Evolutionary conservation across 2,329 filamentous ascomycete genomes (phyloP).

Genomic region (Neonectria punicea): DNA sequence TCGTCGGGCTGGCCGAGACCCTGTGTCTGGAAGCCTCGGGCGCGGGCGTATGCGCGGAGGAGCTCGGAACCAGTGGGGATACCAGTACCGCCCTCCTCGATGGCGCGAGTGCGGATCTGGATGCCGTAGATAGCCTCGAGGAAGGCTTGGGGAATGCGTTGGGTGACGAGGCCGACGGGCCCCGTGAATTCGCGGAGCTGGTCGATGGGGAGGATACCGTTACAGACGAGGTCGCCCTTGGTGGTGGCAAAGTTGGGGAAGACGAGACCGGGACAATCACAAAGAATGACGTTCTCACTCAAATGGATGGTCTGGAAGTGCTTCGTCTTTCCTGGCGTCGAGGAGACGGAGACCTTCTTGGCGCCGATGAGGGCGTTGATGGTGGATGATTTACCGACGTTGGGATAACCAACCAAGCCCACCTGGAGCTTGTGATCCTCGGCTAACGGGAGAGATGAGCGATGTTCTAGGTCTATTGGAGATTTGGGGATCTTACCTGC

Average conservation of each 20-base stretch:
- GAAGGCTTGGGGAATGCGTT: slow-evolving; percentile 87
- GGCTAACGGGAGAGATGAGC: slow-evolving; percentile 45
- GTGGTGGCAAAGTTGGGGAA: slow-evolving; percentile 98
- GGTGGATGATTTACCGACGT: slow-evolving; percentile 98
- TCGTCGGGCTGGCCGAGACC: slow-evolving; percentile 93
- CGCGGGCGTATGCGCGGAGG: slow-evolving; percentile 85
- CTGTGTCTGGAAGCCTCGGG: slow-evolving; percentile 89
- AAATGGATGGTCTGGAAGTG: slow-evolving; percentile 99
- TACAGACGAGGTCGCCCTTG: slow-evolving; percentile 95
- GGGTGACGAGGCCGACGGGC: slow-evolving; percentile 83
- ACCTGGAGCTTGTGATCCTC: slow-evolving; percentile 79
- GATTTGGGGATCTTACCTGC: slow-evolving; percentile 55
- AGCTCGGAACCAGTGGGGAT: slow-evolving; percentile 86
- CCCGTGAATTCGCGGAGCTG: slow-evolving; percentile 94
- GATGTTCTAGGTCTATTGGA: neutral
- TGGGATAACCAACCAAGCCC: slow-evolving; percentile 96
- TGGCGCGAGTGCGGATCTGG: slow-evolving; percentile 80
- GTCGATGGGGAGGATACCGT: slow-evolving; percentile 94
- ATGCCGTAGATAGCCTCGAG: slow-evolving; percentile 95
- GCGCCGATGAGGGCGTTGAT: slow-evolving; percentile 99
- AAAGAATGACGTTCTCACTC: slow-evolving; percentile 87
- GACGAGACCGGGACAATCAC: slow-evolving; percentile 97
- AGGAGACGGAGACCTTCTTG: slow-evolving; percentile 98
- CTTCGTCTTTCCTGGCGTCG: slow-evolving; percentile 98
- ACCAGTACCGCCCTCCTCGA: slow-evolving; percentile 94